Evolutionary conservation across 345 rosid species (phyloP), one percentile per base, ranked within the genome.

Genomic region (Eucalyptus viminalis): DNA sequence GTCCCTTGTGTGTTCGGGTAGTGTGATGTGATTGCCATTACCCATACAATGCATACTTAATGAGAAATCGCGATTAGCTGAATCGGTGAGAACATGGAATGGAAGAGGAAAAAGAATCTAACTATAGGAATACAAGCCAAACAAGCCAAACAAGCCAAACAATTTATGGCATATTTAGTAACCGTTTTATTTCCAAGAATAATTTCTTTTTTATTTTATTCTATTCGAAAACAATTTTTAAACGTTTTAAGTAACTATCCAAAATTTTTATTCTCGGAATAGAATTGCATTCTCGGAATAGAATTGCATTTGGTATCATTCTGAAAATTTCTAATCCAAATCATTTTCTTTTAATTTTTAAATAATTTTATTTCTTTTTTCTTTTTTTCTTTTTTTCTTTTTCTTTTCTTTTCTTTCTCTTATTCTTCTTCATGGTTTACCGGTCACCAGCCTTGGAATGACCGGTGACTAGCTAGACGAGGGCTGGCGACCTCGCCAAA

Each of bases 401-500:
- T 17, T 51, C 17, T 7, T 53, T 53, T 53, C 4, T 51, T 53
- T 53, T 1, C 9, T 53, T 53, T 53, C 22, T 53, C 56, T 53
- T 8, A 2, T 53, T 53, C 4, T 1, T 49, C 51, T 49, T 49
- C 53, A 15, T 12, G 2, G 5, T 53, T 53, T 53, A 24, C 9
- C 5, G 0, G 1, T 19, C 0, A 1, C 0, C 2, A 0, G 24
- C 4, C 1, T 53, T 19, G 2, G 10, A 5, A 53, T 53, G 58
- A 19, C 2, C 0, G 2, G 10, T 5, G 0, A 53, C 2, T 4
- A 0, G 5, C 56, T 1, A 53, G 0, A 53, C 1, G 10, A 19
- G 24, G 24, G 2, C 10, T 2, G 0, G 0, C 0, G 5, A 21
- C 58, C 11, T 53, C 1, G 0, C 0, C 11, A 0, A 0, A 53